Base-by-base conservation (phyloP, 2,329 filamentous ascomycete genomes). In the Trichoderma brevicompactum region DNA sequence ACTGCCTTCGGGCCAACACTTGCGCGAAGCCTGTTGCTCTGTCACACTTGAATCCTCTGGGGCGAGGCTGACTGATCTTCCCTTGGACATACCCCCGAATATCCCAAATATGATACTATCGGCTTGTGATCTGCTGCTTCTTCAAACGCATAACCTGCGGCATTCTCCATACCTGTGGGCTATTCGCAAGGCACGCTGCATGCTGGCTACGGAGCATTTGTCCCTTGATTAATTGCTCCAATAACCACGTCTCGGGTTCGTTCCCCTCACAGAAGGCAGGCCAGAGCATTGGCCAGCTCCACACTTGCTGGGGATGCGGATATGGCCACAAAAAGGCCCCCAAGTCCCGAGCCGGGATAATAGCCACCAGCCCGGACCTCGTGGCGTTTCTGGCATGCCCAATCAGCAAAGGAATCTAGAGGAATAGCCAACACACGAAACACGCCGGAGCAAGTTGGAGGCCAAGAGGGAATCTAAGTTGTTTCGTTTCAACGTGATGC, bases 401-500 rank as follows among this genome's bases (percentile, higher is more conserved):
- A 62, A 61, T 52, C 46, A 61, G 23, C 17, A 41, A 32, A 40
- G 13, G 13, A 41, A 10, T 40, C 12, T 17, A 3, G 36, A 19
- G 43, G 12, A 40, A 40, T n/a, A 41, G 41, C 1, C 17, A 49
- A 41, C 19, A 46, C 28, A 34, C 55, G 55, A 59, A 48, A 59
- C 41, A 19, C 13, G 43, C 55, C 55, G 32, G 32, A 40, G 41
- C 8, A 23, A 40, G 28, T 36, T 46, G 23, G 23, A 28, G 23
- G 23, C 23, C 23, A 23, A 34, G 34, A 23, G 36, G 28, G 34
- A 15, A 43, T 41, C 46, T 34, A 23, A 13, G 34, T 17, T 43
- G 58, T 52, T 62, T 62, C 38, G 58, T 62, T 62, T 52, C 58
- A 17, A 44, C 15, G n/a, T 19, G 58, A 34, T 44, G 10, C 48